Evolutionary conservation across 2,329 filamentous ascomycete genomes (phyloP), one percentile per base, ranked within the genome.

Genomic region (Botrytis byssoidea): DNA sequence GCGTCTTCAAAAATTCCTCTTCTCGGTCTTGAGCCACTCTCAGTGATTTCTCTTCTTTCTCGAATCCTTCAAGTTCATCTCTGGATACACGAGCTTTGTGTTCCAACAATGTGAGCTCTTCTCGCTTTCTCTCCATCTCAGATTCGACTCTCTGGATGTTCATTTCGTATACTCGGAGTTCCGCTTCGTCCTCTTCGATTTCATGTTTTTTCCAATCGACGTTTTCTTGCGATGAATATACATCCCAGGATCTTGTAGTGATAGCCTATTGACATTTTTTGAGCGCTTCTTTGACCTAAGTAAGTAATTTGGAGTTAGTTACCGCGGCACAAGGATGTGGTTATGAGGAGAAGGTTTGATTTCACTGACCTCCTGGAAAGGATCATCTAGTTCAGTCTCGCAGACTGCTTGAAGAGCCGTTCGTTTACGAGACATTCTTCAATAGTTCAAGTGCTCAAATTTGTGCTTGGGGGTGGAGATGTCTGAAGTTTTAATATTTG

Each of bases 271-370:
- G 29, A 60, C 22, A 61, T n/a, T 40, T 12, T 1, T 16, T 25
- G 25, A 40, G 35, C 6, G 22, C 7, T 18, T 40, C 5, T 9
- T 1, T 35, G 16, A 65, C 29, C 40, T 65, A 46, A 12, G 14
- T 40, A 42, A 16, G 9, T 4, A 64, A 3, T 0, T 0, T 4
- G 29, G 35, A 0, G 25, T 63, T 7, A 63, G 37, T 42, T 29
- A 25, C 6, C 0, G 9, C 1, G 0, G 2, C n/a, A 46, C 0
- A 46, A 51, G 5, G 22, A 51, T 8, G 2, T 16, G 63, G 8
- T 3, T 5, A 42, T 64, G 20, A 10, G 14, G 20, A 7, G 10
- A 25, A 35, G 4, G 0, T 2, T 32, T 32, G 3, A 8, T 0
- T 25, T 29, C 25, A 10, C 9, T 37, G 25, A 18, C 64, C 29